Evolutionary conservation across 169 alveolate species (phyloP).

Genomic region (Cryptosporidium viatorum): DNA sequence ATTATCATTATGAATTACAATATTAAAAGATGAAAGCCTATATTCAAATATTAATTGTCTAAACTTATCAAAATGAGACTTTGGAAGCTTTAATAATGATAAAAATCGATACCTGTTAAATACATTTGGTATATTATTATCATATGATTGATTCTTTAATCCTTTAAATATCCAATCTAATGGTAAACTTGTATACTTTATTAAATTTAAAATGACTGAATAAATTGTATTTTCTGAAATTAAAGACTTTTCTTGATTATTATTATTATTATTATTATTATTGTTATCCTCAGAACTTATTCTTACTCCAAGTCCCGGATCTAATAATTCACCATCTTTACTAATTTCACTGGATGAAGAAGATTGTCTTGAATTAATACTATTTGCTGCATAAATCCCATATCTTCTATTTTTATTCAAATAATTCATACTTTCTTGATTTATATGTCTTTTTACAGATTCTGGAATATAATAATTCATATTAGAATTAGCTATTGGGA

Average conservation of each 20-base stretch:
- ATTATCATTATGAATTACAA: constrained; percentile 52
- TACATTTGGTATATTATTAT: not conserved
- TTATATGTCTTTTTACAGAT: constrained; percentile 23
- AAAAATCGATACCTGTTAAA: constrained; percentile 1
- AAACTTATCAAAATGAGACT: not conserved
- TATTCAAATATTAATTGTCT: constrained; percentile 51
- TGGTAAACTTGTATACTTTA: constrained; percentile 25
- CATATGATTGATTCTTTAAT: constrained; percentile 1
- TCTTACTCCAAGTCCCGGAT: not conserved
- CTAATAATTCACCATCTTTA: not conserved
- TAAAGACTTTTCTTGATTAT: not conserved
- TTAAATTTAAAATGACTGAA: constrained; percentile 13
- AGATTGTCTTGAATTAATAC: not conserved
- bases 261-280: not conserved
- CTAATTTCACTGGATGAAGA: not conserved
- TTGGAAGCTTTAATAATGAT: constrained; percentile 12
- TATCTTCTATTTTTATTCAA: constrained; percentile 32
- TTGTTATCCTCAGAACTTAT: not conserved
- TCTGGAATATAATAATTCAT: constrained; percentile 44
- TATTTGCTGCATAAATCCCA: constrained; percentile 26
- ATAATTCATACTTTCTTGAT: constrained; percentile 12
- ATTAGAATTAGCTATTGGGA: constrained; percentile 40
- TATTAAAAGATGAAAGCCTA: constrained; percentile 25
- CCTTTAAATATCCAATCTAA: constrained; percentile 58
- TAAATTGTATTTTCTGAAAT: constrained; percentile 23